Evolutionary conservation across 2,329 filamentous ascomycete genomes (phyloP).

Genomic region (Lachnellula occidentalis): DNA sequence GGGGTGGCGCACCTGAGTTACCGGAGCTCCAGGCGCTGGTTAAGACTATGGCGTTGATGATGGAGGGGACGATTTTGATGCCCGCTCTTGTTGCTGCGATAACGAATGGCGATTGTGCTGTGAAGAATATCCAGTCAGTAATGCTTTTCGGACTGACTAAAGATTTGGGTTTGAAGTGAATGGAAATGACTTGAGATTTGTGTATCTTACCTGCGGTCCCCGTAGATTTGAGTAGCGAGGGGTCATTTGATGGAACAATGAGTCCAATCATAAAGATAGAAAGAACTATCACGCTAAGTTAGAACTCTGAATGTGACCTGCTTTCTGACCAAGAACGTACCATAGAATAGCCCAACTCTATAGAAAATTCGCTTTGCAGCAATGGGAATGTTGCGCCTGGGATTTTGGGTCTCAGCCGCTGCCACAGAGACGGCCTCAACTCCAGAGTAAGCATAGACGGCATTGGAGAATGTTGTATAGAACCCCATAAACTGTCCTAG

Average conservation of each 20-base stretch:
- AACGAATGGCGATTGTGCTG: conserved; percentile 52
- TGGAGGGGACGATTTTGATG: conserved; percentile 61
- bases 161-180: too few relatives aligned
- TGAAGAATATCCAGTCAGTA: too few relatives aligned
- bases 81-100: conserved; percentile 66
- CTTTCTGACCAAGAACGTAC: background rate
- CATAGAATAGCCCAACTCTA: conserved; percentile 50
- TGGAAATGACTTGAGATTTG: too few relatives aligned
- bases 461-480: conserved; percentile 40
- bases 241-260: conserved; percentile 50
- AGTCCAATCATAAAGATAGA: conserved; percentile 45
- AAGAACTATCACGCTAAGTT: conserved; percentile 23
- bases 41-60: conserved; percentile 74
- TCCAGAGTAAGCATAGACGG: conserved; percentile 43
- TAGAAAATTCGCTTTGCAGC: conserved; percentile 47
- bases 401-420: conserved; percentile 50
- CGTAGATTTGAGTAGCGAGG: conserved; percentile 33
- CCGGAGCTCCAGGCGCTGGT: conserved; percentile 65
- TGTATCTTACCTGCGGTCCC: conserved; percentile 40
- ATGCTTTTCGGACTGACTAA: too few relatives aligned
- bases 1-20: conserved; percentile 43
- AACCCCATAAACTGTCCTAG: conserved; percentile 54
- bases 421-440: conserved; percentile 50
- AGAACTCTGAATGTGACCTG: background rate
- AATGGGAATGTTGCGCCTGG: conserved; percentile 48